Evolutionary conservation across 169 alveolate genomes (phyloP), one percentile per base, ranked within the genome.

Genomic region (Plasmodium sp.): DNA sequence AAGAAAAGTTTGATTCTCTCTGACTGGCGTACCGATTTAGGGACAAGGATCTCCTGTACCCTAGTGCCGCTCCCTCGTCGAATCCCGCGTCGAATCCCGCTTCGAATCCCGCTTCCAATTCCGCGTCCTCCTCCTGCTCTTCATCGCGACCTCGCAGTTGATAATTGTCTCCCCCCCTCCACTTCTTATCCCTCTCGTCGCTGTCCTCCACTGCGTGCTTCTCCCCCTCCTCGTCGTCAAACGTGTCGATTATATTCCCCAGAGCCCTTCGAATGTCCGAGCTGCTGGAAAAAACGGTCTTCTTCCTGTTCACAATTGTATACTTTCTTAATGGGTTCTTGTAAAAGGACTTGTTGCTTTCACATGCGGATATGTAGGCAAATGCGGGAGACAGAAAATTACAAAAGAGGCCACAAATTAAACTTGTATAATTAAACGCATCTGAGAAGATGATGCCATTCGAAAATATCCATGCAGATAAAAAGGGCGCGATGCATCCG

Each of bases 301-400:
- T 85, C 77, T 85, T 85, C 62, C 93, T 75, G 73, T 85, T 85
- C 80, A 85, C 85, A 67, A 85, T 85, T 71, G 93, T 85, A 27
- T 85, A 85, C 80, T 85, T 85, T 77, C 93, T 85, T 75, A 85
- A 51, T 34, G 93, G 93, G 39, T 85, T 85, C 34, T 85, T 85
- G 16, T 58, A 85, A 33, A 85, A 71, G 80, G 82, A 85, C 14
- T 51, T 39, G 45, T 85, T 85, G 9, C 93, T 85, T 85, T 85
- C 92, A 83, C 95, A 91, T 51, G 95, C 88, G 71, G 93, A 93
- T 93, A 96, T 41, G 92, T 92, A 77, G 39, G 94, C 80, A 95
- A 85, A 85, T 48, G 93, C 96, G 5, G 97, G 97, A 34, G 96
- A 92, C 75, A 94, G 58, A 51, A 95, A 96, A 93, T 96, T 94